Evolutionary conservation across 2,329 filamentous ascomycete genomes (phyloP), one percentile per base, ranked within the genome.

Genomic region (Verticillium alfalfae): DNA sequence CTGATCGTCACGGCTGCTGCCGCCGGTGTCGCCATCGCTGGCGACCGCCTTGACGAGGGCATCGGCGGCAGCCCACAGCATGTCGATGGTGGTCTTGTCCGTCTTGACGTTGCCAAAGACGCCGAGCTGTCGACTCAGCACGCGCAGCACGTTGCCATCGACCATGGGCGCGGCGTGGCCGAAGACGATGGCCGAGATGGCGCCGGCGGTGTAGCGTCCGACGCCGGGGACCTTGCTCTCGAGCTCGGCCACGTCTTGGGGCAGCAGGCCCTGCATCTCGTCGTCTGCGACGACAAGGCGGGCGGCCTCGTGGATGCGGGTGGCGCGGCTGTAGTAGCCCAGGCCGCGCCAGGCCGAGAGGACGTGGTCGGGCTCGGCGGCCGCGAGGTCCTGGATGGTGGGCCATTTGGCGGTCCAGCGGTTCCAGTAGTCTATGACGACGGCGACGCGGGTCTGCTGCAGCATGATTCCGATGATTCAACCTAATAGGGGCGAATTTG

Each of bases 391-490:
- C 1, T 78, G 76, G 3, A 88, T 79, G 0, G 83, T 85, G 0
- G 85, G 84, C 84, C 85, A 88, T 61, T 79, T 79, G 1, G 71
- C 76, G 76, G 86, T 86, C 86, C 86, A 88, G 1, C 76, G 77
- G 36, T 81, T 84, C 83, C 85, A 88, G 70, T 88, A 88, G 57
- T 82, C 83, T 22, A 87, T 82, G 0, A 88, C 86, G 7, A 81
- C 82, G 2, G 82, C 79, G 4, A 88, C 86, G 34, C 86, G 83
- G 2, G 86, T 88, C 72, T 88, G 86, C 70, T 88, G 86, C 12
- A 88, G 78, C 86, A 88, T 88, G 66, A 88, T 83, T 73, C 88
- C 86, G 68, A 82, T 85, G 68, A 88, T 86, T 84, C 85, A 88
- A 88, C 85, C 70, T 88, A 81, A 72, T 88, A 88, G 2, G 85